Evolutionary conservation across 192 early-diverging fungal genomes (phyloP), one percentile per base, ranked within the genome.

Genomic region (Entrophospora sp.): DNA sequence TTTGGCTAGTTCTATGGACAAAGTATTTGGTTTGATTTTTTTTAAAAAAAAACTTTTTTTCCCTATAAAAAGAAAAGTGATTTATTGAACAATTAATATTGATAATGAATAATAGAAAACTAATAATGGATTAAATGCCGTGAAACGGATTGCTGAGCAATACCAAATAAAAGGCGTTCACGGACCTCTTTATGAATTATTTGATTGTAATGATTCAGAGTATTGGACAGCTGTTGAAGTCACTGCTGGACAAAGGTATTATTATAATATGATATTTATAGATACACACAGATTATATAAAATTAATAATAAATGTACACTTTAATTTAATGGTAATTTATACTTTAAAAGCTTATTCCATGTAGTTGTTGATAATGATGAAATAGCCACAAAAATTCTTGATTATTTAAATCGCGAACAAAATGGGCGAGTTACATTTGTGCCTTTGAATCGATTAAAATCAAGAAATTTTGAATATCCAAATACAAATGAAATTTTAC

Each of bases 351-450:
- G 92, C 67, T 74, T 99, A 57, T 99, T 97, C 74, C 91, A 97
- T 69, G 85, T 99, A 16, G 96, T 99, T 16, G 94, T 99, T 0
- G 94, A 99, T 67, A 89, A 83, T 2, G 96, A 99, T 62, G 79
- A 80, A n/a, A 95, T 92, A 2, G 94, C 96, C 0, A 86, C 89
- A 12, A 69, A 62, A 24, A 69, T 97, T 13, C 66, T 99, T 22
- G 81, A 87, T 27, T 62, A 71, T 5, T 40, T 83, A 66, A 77
- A 74, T 64, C 69, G 72, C 30, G 79, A 87, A 57, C 79, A 85
- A 67, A 77, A 77, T 25, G 96, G 94, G 5, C 83, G 96, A 2
- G 85, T 97, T 42, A 97, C 96, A 0, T 93, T 97, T 66, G 93
- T 99, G 85, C 96, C 96, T 1, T 78, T 99, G 48, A 97, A 95